A percentile compares a stretch with the other conserved stretches of the same genome.
Conservation (phyloP, 2,329 filamentous ascomycete genomes). For the Didymosphaeria variabile region DNA sequence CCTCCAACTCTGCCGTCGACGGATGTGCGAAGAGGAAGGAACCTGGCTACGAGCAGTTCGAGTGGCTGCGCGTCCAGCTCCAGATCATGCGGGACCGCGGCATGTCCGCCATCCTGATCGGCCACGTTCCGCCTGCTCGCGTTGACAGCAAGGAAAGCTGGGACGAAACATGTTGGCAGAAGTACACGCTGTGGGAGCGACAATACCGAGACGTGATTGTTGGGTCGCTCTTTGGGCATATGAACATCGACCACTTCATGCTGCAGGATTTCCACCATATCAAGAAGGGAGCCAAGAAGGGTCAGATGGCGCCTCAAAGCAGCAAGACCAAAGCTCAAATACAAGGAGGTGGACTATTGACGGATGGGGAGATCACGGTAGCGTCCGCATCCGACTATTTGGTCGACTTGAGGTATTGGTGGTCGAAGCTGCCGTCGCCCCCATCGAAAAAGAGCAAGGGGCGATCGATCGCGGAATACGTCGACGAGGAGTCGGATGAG, state of each 20-base stretch:
- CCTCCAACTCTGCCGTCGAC: slow-evolving; percentile 91
- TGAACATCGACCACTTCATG: slow-evolving; percentile 99
- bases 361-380: slow-evolving; percentile 65
- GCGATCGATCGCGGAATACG: slow-evolving; percentile 18
- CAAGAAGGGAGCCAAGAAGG: slow-evolving; percentile 63
- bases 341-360: slow-evolving; percentile 47
- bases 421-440: slow-evolving; percentile 74
- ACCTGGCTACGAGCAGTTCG: slow-evolving; percentile 92
- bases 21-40: slow-evolving; percentile 82
- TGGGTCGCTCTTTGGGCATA: slow-evolving; percentile 84
- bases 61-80: slow-evolving; percentile 92
- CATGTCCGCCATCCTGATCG: slow-evolving; percentile 94
- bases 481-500: slow-evolving; percentile 27
- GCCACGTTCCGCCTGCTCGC: slow-evolving; percentile 91
- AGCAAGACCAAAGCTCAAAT: slow-evolving; percentile 49
- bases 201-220: slow-evolving; percentile 92
- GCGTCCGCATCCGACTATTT: slow-evolving; percentile 82
- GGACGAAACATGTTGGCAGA: slow-evolving; percentile 99
- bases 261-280: slow-evolving; percentile 85
- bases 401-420: slow-evolving; percentile 76
- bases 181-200: slow-evolving; percentile 88
- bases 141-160: slow-evolving; percentile 86
- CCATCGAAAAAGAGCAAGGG: slow-evolving; percentile 29
- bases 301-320: slow-evolving; percentile 49
- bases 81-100: slow-evolving; percentile 81